Conservation (phyloP, 441 rosid genomes). For the Flueggea neowawraea region DNA sequence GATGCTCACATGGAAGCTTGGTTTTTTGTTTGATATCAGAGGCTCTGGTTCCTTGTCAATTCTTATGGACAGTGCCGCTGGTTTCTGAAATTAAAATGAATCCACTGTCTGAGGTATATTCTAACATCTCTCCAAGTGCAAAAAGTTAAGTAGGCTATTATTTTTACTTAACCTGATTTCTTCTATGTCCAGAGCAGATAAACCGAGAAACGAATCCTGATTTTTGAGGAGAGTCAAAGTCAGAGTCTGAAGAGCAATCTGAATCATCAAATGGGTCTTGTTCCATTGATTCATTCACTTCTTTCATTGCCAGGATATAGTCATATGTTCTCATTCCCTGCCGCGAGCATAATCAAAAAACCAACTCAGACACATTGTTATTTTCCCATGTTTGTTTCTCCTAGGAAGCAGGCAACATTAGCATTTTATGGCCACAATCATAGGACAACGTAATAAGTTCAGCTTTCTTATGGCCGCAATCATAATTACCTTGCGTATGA, state of each 20-base stretch:
- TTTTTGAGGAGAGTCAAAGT: slow-evolving; percentile 77
- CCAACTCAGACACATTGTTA: no score
- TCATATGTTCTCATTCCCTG: slow-evolving; percentile 99
- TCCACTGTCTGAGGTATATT: background rate
- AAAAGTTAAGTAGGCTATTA: slow-evolving; percentile 1
- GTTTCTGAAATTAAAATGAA: slow-evolving; percentile 35
- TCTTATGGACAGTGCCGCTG: slow-evolving; percentile 58
- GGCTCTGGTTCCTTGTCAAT: slow-evolving; percentile 62
- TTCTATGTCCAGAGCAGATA: slow-evolving; percentile 49
- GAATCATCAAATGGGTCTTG: slow-evolving; percentile 67
- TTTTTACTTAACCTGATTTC: slow-evolving; percentile 46
- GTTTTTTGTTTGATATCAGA: slow-evolving; percentile 44
- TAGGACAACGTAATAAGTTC: no score
- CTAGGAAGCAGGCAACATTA: no score
- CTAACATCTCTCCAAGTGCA: slow-evolving; percentile 4
- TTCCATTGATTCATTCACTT: slow-evolving; percentile 63
- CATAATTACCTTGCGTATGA: slow-evolving; percentile 74
- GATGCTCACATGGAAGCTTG: slow-evolving; percentile 72
- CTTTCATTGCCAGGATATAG: slow-evolving; percentile 94
- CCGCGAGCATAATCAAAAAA: background rate
- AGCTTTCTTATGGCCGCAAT: background rate
- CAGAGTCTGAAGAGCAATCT: slow-evolving; percentile 83
- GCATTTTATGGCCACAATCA: no score
- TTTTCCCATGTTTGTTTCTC: no score
- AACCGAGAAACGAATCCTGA: slow-evolving; percentile 55